Evolutionary conservation across 2,329 filamentous ascomycete species (phyloP).

Genomic region (Chrysoporthe deuterocubensis): DNA sequence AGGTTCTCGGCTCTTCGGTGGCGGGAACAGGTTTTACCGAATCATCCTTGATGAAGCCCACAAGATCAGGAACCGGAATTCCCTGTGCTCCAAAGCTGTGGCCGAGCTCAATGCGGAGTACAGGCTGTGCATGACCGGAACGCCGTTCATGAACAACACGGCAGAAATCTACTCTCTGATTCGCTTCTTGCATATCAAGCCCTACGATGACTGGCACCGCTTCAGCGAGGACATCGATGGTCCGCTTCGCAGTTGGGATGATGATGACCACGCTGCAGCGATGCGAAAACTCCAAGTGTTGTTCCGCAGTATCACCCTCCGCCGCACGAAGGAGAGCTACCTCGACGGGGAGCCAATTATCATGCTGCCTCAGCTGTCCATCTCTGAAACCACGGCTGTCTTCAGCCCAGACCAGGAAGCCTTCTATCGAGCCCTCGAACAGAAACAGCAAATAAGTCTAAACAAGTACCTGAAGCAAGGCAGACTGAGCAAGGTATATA

Average conservation of each 20-base stretch:
- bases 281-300: conserved; percentile 53
- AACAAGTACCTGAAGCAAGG: conserved; percentile 35
- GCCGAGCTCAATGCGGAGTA: conserved; percentile 14
- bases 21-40: conserved; percentile 1
- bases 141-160: conserved; percentile 25
- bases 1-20: conserved; percentile 5
- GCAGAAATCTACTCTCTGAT: conserved; percentile 21
- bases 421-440: conserved; percentile 53
- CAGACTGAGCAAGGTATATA: conserved; percentile 59
- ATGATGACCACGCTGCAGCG: background rate
- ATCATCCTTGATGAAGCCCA: conserved; percentile 23
- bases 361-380: conserved; percentile 64
- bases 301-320: conserved; percentile 76
- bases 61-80: conserved; percentile 18
- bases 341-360: conserved; percentile 78
- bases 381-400: conserved; percentile 60
- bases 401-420: conserved; percentile 66
- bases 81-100: conserved; percentile 18
- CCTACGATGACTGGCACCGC: conserved; percentile 31
- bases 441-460: conserved; percentile 32
- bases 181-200: conserved; percentile 42
- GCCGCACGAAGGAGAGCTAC: conserved; percentile 75
- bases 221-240: conserved; percentile 40
- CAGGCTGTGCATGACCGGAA: conserved; percentile 27
- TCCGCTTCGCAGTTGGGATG: conserved; percentile 17